Conservation (phyloP, 2,329 filamentous ascomycete species). For the Fusarium odoratissimum region DNA sequence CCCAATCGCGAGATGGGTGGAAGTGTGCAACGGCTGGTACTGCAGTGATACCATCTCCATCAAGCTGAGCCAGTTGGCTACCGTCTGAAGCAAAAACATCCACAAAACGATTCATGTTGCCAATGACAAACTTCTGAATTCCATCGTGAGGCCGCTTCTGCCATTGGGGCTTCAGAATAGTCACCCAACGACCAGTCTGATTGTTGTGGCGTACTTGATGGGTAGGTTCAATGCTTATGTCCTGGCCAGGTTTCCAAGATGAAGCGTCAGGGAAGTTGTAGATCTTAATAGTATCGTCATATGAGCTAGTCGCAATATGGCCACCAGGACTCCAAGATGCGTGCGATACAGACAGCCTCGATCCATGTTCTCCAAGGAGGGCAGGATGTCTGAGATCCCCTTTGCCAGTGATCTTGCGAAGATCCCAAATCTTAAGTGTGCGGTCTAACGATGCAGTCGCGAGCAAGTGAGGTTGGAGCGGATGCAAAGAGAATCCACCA, state of each 20-base stretch:
- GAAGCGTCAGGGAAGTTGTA: slow-evolving; percentile 77
- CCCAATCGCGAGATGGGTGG: slow-evolving; percentile 89
- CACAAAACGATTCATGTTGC: slow-evolving; percentile 98
- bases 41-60: slow-evolving; percentile 90
- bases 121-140: slow-evolving; percentile 89
- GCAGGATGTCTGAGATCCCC: slow-evolving; percentile 70
- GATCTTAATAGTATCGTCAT: slow-evolving; percentile 95
- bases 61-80: slow-evolving; percentile 87
- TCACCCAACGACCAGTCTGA: slow-evolving; percentile 95
- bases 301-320: slow-evolving; percentile 89
- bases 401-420: slow-evolving; percentile 79
- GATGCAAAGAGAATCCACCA: slow-evolving; percentile 89
- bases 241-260: slow-evolving; percentile 68
- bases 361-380: slow-evolving; percentile 84
- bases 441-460: slow-evolving; percentile 92
- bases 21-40: slow-evolving; percentile 94
- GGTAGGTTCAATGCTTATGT: slow-evolving; percentile 76
- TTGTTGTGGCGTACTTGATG: slow-evolving; percentile 87
- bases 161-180: slow-evolving; percentile 86
- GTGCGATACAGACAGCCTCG: slow-evolving; percentile 87
- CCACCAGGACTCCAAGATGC: slow-evolving; percentile 89
- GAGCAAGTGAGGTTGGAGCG: slow-evolving; percentile 81
- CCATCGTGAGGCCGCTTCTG: slow-evolving; percentile 81
- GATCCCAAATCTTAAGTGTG: slow-evolving; percentile 91
- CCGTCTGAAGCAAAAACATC: slow-evolving; percentile 88